A percentile compares a stretch with the other conserved stretches of the same genome.
These are phyloP conservation scores for Turnera subulata DNA, from an alignment of 345 rosid genomes.

Conservation along the genomic window DNA sequence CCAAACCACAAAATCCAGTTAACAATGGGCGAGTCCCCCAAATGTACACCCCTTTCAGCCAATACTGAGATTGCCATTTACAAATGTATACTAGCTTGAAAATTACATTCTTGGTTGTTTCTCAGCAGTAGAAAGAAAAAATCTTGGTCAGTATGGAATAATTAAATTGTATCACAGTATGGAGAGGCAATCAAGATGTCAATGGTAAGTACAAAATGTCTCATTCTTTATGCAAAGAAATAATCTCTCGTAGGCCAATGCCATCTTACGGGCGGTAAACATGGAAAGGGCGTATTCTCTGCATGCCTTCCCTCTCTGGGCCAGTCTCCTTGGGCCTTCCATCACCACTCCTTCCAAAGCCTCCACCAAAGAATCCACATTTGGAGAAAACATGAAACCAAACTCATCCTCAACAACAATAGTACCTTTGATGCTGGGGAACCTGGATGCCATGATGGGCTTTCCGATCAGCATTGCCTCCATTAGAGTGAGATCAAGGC, in stretches of 20 bases:
- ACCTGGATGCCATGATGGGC: conserved; percentile 84
- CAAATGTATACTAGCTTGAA: too few relatives aligned
- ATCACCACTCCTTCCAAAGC: conserved; percentile 45
- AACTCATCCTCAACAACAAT: conserved; percentile 77
- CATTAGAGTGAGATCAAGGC: conserved; percentile 84
- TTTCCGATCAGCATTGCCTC: conserved; percentile 96
- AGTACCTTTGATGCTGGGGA: conserved; percentile 81
- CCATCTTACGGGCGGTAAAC: conserved; percentile 90
- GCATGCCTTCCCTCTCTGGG: conserved; percentile 69
- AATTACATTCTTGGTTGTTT: too few relatives aligned
- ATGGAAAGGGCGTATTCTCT: conserved; percentile 61
- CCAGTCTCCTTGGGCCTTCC: conserved; percentile 64
- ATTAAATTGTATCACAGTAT: too few relatives aligned
- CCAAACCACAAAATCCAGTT: too few relatives aligned
- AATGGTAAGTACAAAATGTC: conserved; percentile 58
- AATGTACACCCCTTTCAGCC: too few relatives aligned
- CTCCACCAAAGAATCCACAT: conserved; percentile 64
- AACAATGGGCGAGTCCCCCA: too few relatives aligned
- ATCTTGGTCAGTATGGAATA: too few relatives aligned
- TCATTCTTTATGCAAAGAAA: conserved; percentile 78
- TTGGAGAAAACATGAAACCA: conserved; percentile 87
- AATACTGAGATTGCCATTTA: too few relatives aligned
- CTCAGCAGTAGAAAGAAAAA: too few relatives aligned
- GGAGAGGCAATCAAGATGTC: too few relatives aligned
- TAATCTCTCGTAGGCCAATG: conserved; percentile 80